These are phyloP conservation scores for Phytophthora sansomeana DNA, from an alignment of 352 stramenopile genomes.

Conservation along the genomic window DNA sequence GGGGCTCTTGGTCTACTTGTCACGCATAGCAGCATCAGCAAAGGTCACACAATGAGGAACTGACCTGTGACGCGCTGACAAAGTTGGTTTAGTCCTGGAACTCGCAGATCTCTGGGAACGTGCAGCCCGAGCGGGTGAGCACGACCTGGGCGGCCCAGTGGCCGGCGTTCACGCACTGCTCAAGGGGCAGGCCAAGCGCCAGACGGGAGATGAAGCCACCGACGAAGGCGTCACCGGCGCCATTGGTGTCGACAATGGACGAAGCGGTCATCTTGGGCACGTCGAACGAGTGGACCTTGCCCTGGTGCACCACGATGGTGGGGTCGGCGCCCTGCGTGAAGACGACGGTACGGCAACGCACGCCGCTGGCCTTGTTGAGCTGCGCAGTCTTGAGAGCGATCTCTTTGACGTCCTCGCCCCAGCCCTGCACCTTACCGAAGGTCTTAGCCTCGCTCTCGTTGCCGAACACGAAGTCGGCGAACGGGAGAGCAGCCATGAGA, in stretches of 20 bases:
- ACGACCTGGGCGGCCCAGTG: slow-evolving; percentile 98
- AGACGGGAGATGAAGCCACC: slow-evolving; percentile 98
- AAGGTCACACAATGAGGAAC: slow-evolving; percentile 10
- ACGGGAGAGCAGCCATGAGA: slow-evolving; percentile 93
- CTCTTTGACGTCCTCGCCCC: slow-evolving; percentile 87
- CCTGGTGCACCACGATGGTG: slow-evolving; percentile 97
- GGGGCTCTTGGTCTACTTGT: slow-evolving; percentile 39
- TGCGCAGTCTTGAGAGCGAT: slow-evolving; percentile 95
- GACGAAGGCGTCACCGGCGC: slow-evolving; percentile 99
- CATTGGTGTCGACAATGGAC: slow-evolving; percentile 99
- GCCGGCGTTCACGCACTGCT: slow-evolving; percentile 96
- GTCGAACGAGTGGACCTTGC: slow-evolving; percentile 93
- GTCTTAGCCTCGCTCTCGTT: slow-evolving; percentile 98
- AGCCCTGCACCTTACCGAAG: slow-evolving; percentile 93
- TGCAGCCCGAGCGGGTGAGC: slow-evolving; percentile 97
- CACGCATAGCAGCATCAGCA: slow-evolving; percentile 13
- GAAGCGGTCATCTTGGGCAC: slow-evolving; percentile 90
- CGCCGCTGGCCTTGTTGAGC: slow-evolving; percentile 94
- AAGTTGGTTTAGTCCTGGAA: slow-evolving; percentile 81
- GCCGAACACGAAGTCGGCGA: slow-evolving; percentile 98
- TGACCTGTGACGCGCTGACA: slow-evolving; percentile 6
- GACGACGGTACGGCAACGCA: slow-evolving; percentile 94
- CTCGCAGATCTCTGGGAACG: slow-evolving; percentile 92
- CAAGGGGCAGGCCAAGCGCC: slow-evolving; percentile 83
- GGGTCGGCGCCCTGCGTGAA: slow-evolving; percentile 97